Evolutionary conservation across 768 basidiomycete species (phyloP), one percentile per base, ranked within the genome.

Genomic region (Leccinum barrowsii): DNA sequence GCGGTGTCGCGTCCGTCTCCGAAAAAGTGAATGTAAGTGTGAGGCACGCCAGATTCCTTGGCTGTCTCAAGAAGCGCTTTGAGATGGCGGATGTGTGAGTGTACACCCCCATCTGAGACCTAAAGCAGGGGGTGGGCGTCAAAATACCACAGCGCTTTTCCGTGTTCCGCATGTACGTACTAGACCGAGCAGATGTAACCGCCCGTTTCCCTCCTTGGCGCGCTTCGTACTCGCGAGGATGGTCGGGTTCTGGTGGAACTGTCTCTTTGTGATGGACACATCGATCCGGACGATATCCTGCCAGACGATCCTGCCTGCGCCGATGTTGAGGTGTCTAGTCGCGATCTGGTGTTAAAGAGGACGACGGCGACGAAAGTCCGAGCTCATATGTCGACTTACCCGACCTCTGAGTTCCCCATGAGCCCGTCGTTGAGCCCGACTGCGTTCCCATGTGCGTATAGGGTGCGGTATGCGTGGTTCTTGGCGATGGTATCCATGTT

Each of bases 341-440:
- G 47, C 11, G 47, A 44, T 15, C 42, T 10, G 0, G 42, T 11
- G n/a, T 19, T 42, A 2, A n/a, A 7, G 46, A 21, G 26, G 26
- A 28, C 26, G 26, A 28, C 26, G 22, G 17, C 11, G 21, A 17
- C 11, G 22, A 22, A 2, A 3, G 21, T n/a, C 21, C 19, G 26
- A 59, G 32, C 21, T 8, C 22, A 51, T 28, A 56, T 32, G 40
- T 42, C 5, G 6, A 76, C 90, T 58, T 68, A 94, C 92, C 94
- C 95, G 62, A 97, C 94, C 76, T 98, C 94, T 2, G 94, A 96
- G 77, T 98, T 96, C 15, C 94, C 95, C 95, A 98, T 98, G 55
- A 97, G 82, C 0, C 94, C 95, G 47, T 97, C 95, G 66, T 80
- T 92, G 55, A 98, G 79, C 1, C 94, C 94, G 5, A 97, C 95